Conservation (phyloP, 2,329 filamentous ascomycete genomes). For the Catunica adiposa region DNA sequence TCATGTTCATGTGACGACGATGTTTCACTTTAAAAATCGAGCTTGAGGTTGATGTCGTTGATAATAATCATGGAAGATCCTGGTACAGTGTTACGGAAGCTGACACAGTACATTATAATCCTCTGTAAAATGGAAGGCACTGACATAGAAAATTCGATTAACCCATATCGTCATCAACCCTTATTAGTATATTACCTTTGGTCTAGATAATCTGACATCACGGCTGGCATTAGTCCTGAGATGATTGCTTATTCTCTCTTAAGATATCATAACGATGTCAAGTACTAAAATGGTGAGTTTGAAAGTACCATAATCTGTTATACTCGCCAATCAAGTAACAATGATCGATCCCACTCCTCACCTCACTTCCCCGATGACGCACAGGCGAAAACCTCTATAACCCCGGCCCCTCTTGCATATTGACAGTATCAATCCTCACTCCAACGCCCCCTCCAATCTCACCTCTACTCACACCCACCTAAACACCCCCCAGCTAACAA, state of each 20-base stretch:
- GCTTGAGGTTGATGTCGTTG: neutral
- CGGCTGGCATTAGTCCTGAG: no score
- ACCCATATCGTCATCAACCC: neutral
- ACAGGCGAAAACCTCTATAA: conserved; percentile 1
- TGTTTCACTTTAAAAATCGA: no score
- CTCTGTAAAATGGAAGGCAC: no score
- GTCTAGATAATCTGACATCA: no score
- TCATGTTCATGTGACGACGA: no score
- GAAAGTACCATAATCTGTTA: no score
- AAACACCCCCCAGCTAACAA: neutral
- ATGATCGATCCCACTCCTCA: neutral
- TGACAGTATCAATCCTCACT: no score
- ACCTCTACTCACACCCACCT: neutral
- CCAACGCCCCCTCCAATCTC: neutral
- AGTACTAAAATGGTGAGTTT: neutral
- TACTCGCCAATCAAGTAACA: no score
- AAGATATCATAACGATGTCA: no score
- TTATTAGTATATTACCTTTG: neutral
- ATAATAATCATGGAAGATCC: neutral
- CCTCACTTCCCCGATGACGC: neutral
- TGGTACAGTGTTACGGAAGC: no score
- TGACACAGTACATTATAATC: no score
- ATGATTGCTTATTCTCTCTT: no score
- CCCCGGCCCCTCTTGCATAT: neutral
- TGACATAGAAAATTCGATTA: neutral